Conservation (phyloP, 106 monocot species). For the Xerophyta viscosa region DNA sequence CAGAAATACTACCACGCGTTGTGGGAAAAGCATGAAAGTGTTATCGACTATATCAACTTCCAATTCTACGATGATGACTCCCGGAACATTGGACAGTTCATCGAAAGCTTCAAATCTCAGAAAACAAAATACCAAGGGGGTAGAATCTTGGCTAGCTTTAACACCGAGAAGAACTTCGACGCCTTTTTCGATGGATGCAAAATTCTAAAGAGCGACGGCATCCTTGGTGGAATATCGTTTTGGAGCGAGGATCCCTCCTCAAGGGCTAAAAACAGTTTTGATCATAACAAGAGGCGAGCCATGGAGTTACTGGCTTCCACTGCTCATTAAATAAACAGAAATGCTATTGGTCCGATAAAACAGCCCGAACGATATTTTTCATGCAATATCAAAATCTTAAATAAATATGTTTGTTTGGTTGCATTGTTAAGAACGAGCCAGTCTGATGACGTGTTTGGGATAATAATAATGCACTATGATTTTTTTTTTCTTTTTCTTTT, state of each 20-base stretch:
- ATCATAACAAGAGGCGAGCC: too few relatives aligned
- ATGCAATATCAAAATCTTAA: too few relatives aligned
- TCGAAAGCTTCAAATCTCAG: not conserved
- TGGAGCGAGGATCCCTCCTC: not conserved
- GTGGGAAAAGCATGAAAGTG: not conserved
- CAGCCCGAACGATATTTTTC: too few relatives aligned
- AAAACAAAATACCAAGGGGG: not conserved
- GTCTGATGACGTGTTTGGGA: too few relatives aligned
- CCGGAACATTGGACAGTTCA: not conserved
- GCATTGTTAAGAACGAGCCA: too few relatives aligned
- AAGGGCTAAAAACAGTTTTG: too few relatives aligned
- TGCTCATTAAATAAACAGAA: too few relatives aligned
- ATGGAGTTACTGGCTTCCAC: too few relatives aligned
- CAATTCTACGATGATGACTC: not conserved
- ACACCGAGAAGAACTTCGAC: not conserved
- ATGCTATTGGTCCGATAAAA: too few relatives aligned
- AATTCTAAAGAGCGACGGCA: not conserved
- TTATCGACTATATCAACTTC: slow-evolving; percentile 2
- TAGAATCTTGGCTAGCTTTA: slow-evolving; percentile 1
- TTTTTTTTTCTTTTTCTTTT: too few relatives aligned
- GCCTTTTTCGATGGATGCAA: not conserved
- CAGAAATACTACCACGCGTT: slow-evolving; percentile 11
- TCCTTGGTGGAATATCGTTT: not conserved
- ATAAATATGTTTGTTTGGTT: too few relatives aligned
- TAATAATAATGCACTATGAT: too few relatives aligned